These are phyloP conservation scores for Backusella sp. DNA, from an alignment of 192 early-diverging fungal species.

Conservation along the genomic window DNA sequence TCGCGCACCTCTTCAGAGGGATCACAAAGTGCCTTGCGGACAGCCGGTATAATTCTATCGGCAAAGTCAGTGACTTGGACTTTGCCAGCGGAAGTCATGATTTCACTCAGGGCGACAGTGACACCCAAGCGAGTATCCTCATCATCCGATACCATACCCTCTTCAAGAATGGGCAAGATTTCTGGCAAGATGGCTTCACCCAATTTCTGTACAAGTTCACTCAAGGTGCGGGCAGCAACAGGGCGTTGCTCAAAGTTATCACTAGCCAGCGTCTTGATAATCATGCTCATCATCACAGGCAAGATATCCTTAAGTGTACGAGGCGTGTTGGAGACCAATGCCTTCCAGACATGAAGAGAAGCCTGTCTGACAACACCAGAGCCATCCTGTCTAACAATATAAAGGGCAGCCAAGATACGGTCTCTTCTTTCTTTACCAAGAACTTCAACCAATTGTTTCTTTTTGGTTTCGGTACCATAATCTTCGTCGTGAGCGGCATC, in stretches of 20 bases:
- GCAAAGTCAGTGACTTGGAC: constrained; percentile 82
- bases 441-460: constrained; percentile 70
- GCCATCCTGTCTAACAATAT: constrained; percentile 86
- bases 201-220: constrained; percentile 92
- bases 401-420: constrained; percentile 84
- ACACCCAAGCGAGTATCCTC: constrained; percentile 85
- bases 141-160: constrained; percentile 67
- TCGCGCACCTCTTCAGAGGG: constrained; percentile 83
- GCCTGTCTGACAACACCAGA: constrained; percentile 84
- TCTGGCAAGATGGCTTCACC: constrained; percentile 87
- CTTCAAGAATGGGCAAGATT: constrained; percentile 90
- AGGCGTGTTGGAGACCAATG: constrained; percentile 93
- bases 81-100: constrained; percentile 84
- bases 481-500: constrained; percentile 63
- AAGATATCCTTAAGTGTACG: constrained; percentile 95
- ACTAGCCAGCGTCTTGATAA: constrained; percentile 78
- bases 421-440: constrained; percentile 87
- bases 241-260: constrained; percentile 76
- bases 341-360: constrained; percentile 92
- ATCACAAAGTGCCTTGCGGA: constrained; percentile 85
- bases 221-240: constrained; percentile 88
- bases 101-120: constrained; percentile 89
- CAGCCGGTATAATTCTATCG: constrained; percentile 78
- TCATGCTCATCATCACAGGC: constrained; percentile 86
- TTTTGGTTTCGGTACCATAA: constrained; percentile 56